Conservation (phyloP, 768 basidiomycete species). For the Trametes maxima region DNA sequence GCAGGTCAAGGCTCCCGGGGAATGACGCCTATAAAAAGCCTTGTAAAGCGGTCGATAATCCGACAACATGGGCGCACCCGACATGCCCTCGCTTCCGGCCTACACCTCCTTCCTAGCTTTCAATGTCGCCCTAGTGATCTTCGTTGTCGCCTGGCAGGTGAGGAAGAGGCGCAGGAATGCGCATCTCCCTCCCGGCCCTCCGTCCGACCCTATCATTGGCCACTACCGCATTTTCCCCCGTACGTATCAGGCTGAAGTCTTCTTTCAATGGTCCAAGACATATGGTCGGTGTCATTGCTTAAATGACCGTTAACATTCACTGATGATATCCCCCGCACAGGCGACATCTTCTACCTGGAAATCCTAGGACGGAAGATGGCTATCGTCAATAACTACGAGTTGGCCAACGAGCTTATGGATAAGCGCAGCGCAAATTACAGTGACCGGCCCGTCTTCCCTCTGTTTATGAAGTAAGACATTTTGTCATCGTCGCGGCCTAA, state of each 20-base stretch:
- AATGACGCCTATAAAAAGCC: background rate
- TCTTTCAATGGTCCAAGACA: constrained; percentile 36
- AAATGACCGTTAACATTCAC: background rate
- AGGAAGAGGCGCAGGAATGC: constrained; percentile 9
- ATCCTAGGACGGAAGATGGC: constrained; percentile 38
- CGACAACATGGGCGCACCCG: background rate
- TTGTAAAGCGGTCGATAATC: background rate
- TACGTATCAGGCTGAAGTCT: constrained; percentile 31
- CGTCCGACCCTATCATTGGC: constrained; percentile 41
- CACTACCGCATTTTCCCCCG: constrained; percentile 40
- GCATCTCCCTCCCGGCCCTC: constrained; percentile 39
- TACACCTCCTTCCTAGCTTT: constrained; percentile 2
- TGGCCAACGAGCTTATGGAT: constrained; percentile 40
- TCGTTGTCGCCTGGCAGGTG: background rate
- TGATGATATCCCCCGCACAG: too few species aligned
- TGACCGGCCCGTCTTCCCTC: constrained; percentile 38
- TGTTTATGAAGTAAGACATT: constrained; percentile 20
- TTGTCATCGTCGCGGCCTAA: background rate
- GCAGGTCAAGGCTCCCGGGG: background rate
- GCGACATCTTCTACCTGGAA: constrained; percentile 35
- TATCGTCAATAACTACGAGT: constrained; percentile 35
- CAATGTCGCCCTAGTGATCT: constrained; percentile 1
- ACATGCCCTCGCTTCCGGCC: background rate
- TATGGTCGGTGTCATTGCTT: constrained; percentile 33
- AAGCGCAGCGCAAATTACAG: constrained; percentile 41